These are phyloP conservation scores for Fusarium continuum DNA, from an alignment of 2,329 filamentous ascomycete species.

Conservation along the genomic window DNA sequence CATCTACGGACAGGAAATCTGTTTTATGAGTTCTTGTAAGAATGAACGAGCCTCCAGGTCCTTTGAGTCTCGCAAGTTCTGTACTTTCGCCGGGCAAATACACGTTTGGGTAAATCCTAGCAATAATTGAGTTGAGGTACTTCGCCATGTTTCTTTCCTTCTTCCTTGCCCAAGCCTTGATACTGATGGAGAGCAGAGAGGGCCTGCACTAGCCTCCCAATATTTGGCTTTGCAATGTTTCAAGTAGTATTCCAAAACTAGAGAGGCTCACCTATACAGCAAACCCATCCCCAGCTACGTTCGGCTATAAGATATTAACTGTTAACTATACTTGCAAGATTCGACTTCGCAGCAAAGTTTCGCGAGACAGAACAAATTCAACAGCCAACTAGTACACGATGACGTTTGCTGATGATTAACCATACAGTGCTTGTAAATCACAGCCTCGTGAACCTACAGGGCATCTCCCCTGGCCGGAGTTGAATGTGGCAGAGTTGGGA, in stretches of 20 bases:
- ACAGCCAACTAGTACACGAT: not conserved
- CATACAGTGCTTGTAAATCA: not conserved
- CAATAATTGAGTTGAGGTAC: not conserved
- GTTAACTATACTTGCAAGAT: no score
- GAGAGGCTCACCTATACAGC: no score
- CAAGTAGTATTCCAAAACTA: no score
- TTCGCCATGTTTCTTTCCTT: no score
- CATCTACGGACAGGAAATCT: not conserved
- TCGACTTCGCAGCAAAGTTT: no score
- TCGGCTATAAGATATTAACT: no score
- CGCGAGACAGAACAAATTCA: not conserved
- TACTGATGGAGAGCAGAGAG: no score
- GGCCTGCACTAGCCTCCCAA: no score
- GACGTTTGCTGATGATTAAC: not conserved
- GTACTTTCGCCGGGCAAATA: not conserved
- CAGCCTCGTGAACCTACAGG: not conserved
- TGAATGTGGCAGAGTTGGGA: not conserved
- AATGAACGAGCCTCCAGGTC: slow-evolving; percentile 1
- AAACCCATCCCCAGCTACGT: no score
- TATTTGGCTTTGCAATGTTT: no score
- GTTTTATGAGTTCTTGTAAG: slow-evolving; percentile 9
- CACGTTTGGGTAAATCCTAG: not conserved
- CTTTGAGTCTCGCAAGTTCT: not conserved
- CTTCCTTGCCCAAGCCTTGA: no score
- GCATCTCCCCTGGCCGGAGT: not conserved